Evolutionary conservation across 768 basidiomycete species (phyloP).

Genomic region (Pleurotus citrinopileatus): DNA sequence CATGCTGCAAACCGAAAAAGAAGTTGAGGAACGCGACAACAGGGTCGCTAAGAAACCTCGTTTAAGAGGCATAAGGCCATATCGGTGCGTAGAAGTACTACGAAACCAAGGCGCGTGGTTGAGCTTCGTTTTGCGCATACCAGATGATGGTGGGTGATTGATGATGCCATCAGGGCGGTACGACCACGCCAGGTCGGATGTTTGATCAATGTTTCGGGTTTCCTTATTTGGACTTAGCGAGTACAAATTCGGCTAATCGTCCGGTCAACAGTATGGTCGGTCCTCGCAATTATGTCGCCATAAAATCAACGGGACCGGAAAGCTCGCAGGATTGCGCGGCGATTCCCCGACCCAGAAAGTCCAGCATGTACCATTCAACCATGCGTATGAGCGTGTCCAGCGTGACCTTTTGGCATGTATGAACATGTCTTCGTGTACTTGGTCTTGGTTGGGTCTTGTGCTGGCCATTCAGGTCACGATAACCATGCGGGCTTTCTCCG

Average conservation of each 20-base stretch:
- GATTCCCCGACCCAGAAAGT: too few species aligned
- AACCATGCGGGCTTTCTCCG: background rate
- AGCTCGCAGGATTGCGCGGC: too few species aligned
- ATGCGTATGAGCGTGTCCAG: too few species aligned
- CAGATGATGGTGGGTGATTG: background rate
- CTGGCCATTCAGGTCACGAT: background rate
- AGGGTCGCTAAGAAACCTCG: background rate
- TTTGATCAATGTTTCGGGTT: background rate
- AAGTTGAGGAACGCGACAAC: background rate
- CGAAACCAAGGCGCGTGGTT: background rate
- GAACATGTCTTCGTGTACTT: background rate
- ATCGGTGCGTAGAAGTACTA: background rate
- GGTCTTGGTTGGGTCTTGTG: background rate
- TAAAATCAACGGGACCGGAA: too few species aligned
- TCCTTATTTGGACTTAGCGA: background rate
- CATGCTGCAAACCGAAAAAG: background rate
- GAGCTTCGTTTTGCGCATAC: background rate
- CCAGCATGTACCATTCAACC: too few species aligned
- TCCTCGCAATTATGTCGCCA: too few species aligned
- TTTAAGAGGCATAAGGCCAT: too few species aligned
- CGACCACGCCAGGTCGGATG: background rate
- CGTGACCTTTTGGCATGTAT: background rate
- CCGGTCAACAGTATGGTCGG: too few species aligned
- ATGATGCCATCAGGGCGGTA: constrained; percentile 1
- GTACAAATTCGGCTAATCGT: background rate